Percentiles rank a stretch among this genome's conserved stretches.
Evolutionary conservation across 2,329 filamentous ascomycete species (phyloP).

Genomic region (Penicillium brasilianum): DNA sequence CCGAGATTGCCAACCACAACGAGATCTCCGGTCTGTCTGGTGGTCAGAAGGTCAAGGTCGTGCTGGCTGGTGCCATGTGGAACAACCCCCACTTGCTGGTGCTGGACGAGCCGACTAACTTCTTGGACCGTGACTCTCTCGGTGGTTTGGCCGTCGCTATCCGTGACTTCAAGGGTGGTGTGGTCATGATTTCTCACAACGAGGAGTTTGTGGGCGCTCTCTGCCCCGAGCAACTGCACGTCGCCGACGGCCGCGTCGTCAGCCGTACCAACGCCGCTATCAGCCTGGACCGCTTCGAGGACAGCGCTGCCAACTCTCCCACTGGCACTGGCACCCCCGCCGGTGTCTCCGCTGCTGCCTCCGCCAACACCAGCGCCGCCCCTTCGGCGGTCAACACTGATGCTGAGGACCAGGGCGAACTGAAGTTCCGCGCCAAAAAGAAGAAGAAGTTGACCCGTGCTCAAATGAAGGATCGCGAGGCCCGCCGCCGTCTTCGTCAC

Average conservation of each 20-base stretch:
- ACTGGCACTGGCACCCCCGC: slow-evolving; percentile 58
- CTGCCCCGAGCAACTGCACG: slow-evolving; percentile 95
- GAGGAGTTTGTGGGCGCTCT: slow-evolving; percentile 97
- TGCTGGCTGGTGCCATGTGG: slow-evolving; percentile 95
- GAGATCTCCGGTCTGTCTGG: slow-evolving; percentile 95
- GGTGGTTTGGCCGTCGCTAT: slow-evolving; percentile 97
- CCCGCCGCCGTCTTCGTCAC: slow-evolving; percentile 82
- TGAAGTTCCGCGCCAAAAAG: slow-evolving; percentile 88
- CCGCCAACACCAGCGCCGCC: slow-evolving; percentile 64
- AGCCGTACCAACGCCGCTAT: slow-evolving; percentile 79
- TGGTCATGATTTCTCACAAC: slow-evolving; percentile 99
- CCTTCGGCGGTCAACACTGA: slow-evolving; percentile 76
- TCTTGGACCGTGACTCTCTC: slow-evolving; percentile 96
- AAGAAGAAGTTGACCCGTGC: slow-evolving; percentile 99
- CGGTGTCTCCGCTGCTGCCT: slow-evolving; percentile 62
- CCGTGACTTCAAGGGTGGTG: slow-evolving; percentile 95
- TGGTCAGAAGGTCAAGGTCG: slow-evolving; percentile 99
- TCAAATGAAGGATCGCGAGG: slow-evolving; percentile 92
- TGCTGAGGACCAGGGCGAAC: slow-evolving; percentile 75
- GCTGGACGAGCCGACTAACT: slow-evolving; percentile 98
- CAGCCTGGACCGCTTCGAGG: slow-evolving; percentile 83
- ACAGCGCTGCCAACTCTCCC: slow-evolving; percentile 67
- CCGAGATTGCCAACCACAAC: slow-evolving; percentile 98
- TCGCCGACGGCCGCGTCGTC: slow-evolving; percentile 83
- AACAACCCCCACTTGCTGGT: slow-evolving; percentile 98